Percentiles rank a stretch among this genome's conserved stretches.
Evolutionary conservation across 2,329 filamentous ascomycete species (phyloP).

Genomic region (Fusarium sp.): DNA sequence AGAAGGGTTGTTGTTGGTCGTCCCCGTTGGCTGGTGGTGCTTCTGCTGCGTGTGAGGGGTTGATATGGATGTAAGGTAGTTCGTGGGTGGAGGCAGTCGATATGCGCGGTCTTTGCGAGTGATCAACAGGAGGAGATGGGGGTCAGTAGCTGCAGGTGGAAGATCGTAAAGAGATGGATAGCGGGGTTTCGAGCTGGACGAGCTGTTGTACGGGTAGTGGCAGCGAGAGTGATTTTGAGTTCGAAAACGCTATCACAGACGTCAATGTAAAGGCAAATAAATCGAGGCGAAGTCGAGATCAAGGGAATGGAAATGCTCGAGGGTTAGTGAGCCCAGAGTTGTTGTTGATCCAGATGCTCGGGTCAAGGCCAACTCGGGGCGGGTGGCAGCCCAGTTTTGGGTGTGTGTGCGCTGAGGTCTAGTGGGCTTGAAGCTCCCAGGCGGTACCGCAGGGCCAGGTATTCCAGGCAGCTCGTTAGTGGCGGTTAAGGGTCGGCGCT

Average conservation of each 20-base stretch:
- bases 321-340: slow-evolving; percentile 1
- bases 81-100: slow-evolving; percentile 32
- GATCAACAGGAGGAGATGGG: slow-evolving; percentile 37
- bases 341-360: slow-evolving; percentile 42
- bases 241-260: not conserved
- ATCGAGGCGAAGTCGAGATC: not conserved
- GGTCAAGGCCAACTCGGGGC: slow-evolving; percentile 37
- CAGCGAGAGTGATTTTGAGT: slow-evolving; percentile 10
- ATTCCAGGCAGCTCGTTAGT: slow-evolving; percentile 27
- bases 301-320: not conserved
- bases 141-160: slow-evolving; percentile 15
- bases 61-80: slow-evolving; percentile 23
- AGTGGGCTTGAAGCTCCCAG: slow-evolving; percentile 15
- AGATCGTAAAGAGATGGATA: not conserved
- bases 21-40: not conserved
- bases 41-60: slow-evolving; percentile 29
- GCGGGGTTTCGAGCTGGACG: not conserved
- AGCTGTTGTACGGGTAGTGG: slow-evolving; percentile 6
- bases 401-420: slow-evolving; percentile 23
- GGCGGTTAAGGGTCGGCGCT: slow-evolving; percentile 29
- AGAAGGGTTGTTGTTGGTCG: not conserved
- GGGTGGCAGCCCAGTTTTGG: slow-evolving; percentile 40
- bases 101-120: slow-evolving; percentile 28
- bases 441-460: slow-evolving; percentile 19
- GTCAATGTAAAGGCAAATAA: not conserved